Evolutionary conservation across 768 basidiomycete genomes (phyloP).

Genomic region (Erythrobasidium yunnanense): DNA sequence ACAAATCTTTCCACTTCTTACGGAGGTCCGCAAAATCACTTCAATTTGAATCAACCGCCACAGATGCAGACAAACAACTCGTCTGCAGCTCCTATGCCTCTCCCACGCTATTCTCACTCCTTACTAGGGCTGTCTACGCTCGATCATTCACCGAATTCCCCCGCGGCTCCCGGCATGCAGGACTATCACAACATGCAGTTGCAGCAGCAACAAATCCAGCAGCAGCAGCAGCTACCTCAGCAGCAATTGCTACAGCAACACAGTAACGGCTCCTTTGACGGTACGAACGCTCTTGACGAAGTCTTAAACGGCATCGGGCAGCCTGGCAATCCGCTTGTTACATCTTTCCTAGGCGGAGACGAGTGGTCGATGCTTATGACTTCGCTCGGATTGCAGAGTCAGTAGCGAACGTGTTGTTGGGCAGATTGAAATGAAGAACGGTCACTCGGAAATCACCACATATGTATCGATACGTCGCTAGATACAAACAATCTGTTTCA

Average conservation of each 20-base stretch:
- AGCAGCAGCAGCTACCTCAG: no score
- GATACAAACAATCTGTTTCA: no score
- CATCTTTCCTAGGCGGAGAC: conserved; percentile 23
- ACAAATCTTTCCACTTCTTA: no score
- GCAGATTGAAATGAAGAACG: no score
- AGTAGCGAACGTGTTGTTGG: no score
- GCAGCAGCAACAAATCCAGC: neutral
- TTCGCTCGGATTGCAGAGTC: conserved; percentile 4
- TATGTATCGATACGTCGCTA: no score
- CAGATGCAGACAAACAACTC: neutral
- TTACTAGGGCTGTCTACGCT: conserved; percentile 11
- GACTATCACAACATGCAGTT: neutral
- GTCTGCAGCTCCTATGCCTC: neutral
- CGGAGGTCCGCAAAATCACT: no score
- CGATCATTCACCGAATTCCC: conserved; percentile 19
- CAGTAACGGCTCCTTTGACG: no score
- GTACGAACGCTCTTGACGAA: neutral
- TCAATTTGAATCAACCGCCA: neutral
- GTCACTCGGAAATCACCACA: no score
- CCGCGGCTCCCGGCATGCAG: neutral
- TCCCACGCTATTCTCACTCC: conserved; percentile 9
- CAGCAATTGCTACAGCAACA: no score
- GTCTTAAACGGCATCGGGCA: conserved; percentile 22
- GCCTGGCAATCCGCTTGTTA: conserved; percentile 22
- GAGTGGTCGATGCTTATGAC: conserved; percentile 26